Evolutionary conservation across 257 asterid species (phyloP), one percentile per base, ranked within the genome.

Genomic region (Paulownia fortunei): DNA sequence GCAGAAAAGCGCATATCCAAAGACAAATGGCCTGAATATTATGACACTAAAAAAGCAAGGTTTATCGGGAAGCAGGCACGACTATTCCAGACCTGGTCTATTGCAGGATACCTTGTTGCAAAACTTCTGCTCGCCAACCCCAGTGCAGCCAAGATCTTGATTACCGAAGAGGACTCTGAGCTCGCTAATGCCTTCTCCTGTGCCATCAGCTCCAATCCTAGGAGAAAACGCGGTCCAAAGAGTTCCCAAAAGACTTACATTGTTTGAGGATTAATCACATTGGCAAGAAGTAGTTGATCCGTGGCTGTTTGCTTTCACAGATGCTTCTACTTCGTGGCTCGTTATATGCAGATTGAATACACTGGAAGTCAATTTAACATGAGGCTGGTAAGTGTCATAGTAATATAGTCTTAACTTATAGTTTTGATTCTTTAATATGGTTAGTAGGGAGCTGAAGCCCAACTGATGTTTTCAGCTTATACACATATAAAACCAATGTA

Each of bases 21-120:
- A 73, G 96, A 90, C 84, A 89, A 87, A 71, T 90, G 96, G 94
- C 96, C 96, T 0, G 96, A 90, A 73, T 90, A 90, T 76, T 90
- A 90, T 2, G 96, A 90, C 78, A 89, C 94, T 27, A 88, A 90
- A 79, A 82, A 74, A 59, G 96, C 86, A 63, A 79, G 93, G 83
- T 88, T 90, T 73, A 84, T 90, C 0, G 96, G 96, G 18, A 90
- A 90, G 84, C 90, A 90, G 80, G 86, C 96, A 0, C 89, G 77
- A 18, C 86, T 87, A 36, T 87, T 71, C 76, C 96, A 90, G 78
- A 90, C 96, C 16, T 90, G 93, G 96, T 87, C 92, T 9, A 90
- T 90, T 74, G 96, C 93, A 30, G 96, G 96, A 73, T 90, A 88
- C 76, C 92, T 90, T 8, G 93, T 88, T 1, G 65, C 96, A 19